Base-by-base conservation (phyloP, 2,329 filamentous ascomycete species). In the Fusarium illudens region DNA sequence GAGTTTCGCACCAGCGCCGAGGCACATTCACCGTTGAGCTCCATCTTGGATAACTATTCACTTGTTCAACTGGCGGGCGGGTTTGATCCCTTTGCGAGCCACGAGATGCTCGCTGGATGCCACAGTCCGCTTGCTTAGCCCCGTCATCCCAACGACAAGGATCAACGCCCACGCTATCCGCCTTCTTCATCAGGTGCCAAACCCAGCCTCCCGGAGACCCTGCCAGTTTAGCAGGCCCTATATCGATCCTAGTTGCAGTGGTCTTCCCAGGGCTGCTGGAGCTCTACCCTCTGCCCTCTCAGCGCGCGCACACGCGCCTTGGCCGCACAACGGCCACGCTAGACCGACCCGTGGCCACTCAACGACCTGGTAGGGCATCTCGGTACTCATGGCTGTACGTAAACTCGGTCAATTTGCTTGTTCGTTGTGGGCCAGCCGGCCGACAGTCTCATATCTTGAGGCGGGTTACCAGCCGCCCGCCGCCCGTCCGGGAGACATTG, bases 361-460 rank as follows among this genome's bases (percentile, higher is more conserved):
- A 34, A 34, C 27, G 39, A 46, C 53, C 20, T 22, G 19, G 12
- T 29, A 39, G 17, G 19, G 39, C 27, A 42, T 22, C 25, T 44
- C 39, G 39, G 44, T 46, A 55, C 46, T 59, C 42, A 58, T 22
- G 36, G 37, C 22, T 50, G 53, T 59, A 66, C 44, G 58, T 58
- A 63, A 68, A 58, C 33, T 37, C 33, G n/a, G 44, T 22, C 49
- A 50, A 58, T 44, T 58, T 48, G 37, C 33, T 62, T 39, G 13
- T 33, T 48, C 34, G 37, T 25, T 34, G 58, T 42, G 64, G 37
- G 29, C 27, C 49, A 33, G 34, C 39, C 29, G 19, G 36, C 37
- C 36, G 37, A 37, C 32, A 22, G 54, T 50, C 25, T 58, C 64
- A 62, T 63, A 58, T 66, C 52, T 42, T 46, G 36, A 34, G 46